Evolutionary conservation across 2,329 filamentous ascomycete genomes (phyloP), one percentile per base, ranked within the genome.

Genomic region (Achaetomium macrosporum): DNA sequence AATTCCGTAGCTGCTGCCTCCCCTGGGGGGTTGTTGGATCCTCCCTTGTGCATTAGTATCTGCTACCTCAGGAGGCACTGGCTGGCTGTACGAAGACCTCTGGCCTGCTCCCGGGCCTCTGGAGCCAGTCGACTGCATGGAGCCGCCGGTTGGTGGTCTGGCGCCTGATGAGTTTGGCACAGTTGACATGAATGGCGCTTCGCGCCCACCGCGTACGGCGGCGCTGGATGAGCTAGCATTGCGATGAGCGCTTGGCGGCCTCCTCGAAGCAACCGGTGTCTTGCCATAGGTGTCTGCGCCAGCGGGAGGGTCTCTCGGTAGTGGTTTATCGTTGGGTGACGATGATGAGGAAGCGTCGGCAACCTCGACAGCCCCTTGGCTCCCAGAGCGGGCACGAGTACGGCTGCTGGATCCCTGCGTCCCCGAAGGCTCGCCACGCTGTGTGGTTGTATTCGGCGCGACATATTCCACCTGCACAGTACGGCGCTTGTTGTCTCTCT

Each of bases 391-490:
- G 58, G 76, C 76, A 51, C 79, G 74, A 46, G 78, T 75, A 64
- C 76, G 72, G 52, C 78, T 66, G 59, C 69, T 58, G 37, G 61
- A 56, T 29, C 57, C 47, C 33, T 59, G 44, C 6, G 61, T 47
- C 33, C 58, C 54, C 15, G 58, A 68, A 56, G 65, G 57, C 11
- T 70, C 81, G 30, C 87, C 90, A 59, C 92, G 82, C 57, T 85
- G 80, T 0, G 92, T 96, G 65, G 92, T 84, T 6, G 90, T 95
- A 25, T 85, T 84, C 20, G 93, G 93, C 17, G 91, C 88, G 52
- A 97, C 93, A 69, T 99, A 99, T 73, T 99, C 93, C 56, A 99
- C 88, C 71, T 99, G 93, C 0, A 99, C 90, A 0, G 93, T 99
- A 62, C 91, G 83, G 53, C 93, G 84, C 72, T 97, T 97, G 63